Percentiles rank a stretch among this genome's conserved stretches.
Conservation (phyloP, 2,329 filamentous ascomycete genomes). For the Byssoonygena ceratinophila region DNA sequence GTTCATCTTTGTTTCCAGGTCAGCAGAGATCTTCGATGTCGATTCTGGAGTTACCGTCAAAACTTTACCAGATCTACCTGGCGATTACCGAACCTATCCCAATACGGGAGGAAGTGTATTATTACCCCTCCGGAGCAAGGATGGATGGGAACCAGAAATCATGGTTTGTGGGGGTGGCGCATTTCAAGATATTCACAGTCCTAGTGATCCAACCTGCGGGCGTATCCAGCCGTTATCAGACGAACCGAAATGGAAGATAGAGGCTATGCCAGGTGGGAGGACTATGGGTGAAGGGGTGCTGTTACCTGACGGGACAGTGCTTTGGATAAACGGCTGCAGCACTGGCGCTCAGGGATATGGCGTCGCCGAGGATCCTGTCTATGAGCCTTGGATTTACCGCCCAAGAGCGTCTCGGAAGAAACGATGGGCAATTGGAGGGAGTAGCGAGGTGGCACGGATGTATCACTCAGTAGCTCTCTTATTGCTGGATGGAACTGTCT, state of each 20-base stretch:
- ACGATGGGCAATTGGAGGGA: slow-evolving; percentile 40
- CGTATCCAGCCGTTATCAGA: slow-evolving; percentile 43
- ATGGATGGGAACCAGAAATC: slow-evolving; percentile 45
- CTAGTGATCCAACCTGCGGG: slow-evolving; percentile 50
- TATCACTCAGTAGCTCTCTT: slow-evolving; percentile 53
- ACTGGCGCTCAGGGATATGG: slow-evolving; percentile 51
- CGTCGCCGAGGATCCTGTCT: slow-evolving; percentile 44
- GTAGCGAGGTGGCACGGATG: slow-evolving; percentile 39
- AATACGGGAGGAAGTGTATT: slow-evolving; percentile 51
- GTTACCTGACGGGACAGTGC: slow-evolving; percentile 50
- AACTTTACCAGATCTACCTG: slow-evolving; percentile 43
- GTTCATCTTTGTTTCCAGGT: slow-evolving; percentile 49
- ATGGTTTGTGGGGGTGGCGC: slow-evolving; percentile 51
- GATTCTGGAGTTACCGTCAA: slow-evolving; percentile 37
- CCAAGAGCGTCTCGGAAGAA: slow-evolving; percentile 42
- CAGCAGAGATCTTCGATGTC: slow-evolving; percentile 47
- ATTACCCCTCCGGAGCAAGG: slow-evolving; percentile 43
- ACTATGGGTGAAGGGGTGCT: slow-evolving; percentile 52
- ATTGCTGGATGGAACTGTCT: slow-evolving; percentile 49
- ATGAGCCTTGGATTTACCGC: slow-evolving; percentile 50
- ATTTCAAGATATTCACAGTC: slow-evolving; percentile 49
- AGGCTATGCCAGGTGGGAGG: slow-evolving; percentile 48
- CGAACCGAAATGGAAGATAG: slow-evolving; percentile 46
- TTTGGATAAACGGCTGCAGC: slow-evolving; percentile 51
- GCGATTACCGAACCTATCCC: slow-evolving; percentile 50